phyloP scores from a whole-genome alignment of 768 basidiomycete genomes.

The Boletus sp. region DNA sequence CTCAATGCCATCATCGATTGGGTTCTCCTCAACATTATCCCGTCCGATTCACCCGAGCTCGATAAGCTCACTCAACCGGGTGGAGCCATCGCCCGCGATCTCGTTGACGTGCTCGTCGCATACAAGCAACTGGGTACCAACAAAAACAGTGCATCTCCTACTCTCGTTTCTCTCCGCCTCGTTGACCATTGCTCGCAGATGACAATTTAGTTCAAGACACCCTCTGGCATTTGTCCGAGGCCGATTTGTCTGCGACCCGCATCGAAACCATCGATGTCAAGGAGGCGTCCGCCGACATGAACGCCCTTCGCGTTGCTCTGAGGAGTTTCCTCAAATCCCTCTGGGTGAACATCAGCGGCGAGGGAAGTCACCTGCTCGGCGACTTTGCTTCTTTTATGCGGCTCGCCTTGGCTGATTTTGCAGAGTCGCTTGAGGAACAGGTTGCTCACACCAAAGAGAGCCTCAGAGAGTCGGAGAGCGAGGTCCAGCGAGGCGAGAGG shows the following conservation, averaged over 20 bases:
- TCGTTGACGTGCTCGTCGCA: constrained; percentile 54
- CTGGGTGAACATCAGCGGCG: constrained; percentile 52
- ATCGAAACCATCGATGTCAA: constrained; percentile 40
- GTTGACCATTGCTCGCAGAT: constrained; percentile 35
- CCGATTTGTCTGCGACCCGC: constrained; percentile 44
- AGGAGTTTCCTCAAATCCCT: constrained; percentile 50
- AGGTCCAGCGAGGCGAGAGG: constrained; percentile 60
- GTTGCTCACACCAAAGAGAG: constrained; percentile 52
- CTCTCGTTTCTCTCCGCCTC: not conserved
- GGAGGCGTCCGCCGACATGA: constrained; percentile 49
- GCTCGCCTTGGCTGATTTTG: constrained; percentile 63
- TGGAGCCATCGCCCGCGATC: constrained; percentile 44
- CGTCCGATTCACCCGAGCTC: constrained; percentile 38
- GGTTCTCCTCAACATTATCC: constrained; percentile 47
- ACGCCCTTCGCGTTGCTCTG: constrained; percentile 49
- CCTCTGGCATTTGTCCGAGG: constrained; percentile 61
- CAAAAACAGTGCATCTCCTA: constrained; percentile 52
- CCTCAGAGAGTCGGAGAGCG: constrained; percentile 54
- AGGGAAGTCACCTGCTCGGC: constrained; percentile 51
- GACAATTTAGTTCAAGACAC: constrained; percentile 66
- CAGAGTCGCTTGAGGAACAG: constrained; percentile 53
- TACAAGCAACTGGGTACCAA: constrained; percentile 52
- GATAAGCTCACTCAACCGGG: constrained; percentile 57
- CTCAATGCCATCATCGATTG: constrained; percentile 52
- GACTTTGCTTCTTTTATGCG: constrained; percentile 68